phyloP scores from a whole-genome alignment of 768 basidiomycete species.

The Termitomyces heimii region DNA sequence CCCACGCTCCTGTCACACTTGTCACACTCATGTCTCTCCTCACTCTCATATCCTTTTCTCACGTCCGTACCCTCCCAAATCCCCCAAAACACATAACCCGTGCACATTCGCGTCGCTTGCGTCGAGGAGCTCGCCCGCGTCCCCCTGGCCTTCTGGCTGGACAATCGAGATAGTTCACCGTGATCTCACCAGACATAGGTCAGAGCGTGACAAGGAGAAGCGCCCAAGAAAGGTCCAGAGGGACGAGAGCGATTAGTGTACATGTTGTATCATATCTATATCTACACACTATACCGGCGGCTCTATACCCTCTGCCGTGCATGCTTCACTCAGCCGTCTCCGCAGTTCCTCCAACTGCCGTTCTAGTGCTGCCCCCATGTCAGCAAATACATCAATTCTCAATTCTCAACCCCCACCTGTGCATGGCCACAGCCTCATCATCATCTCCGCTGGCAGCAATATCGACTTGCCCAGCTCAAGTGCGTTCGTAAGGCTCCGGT shows the following conservation, averaged over 20 bases:
- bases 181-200: neutral
- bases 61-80: slow-evolving; percentile 8
- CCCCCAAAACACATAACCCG: neutral
- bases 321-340: slow-evolving; percentile 43
- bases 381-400: neutral
- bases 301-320: slow-evolving; percentile 33
- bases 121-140: slow-evolving; percentile 8
- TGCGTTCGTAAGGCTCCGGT: slow-evolving; percentile 50
- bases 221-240: neutral
- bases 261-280: neutral
- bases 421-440: slow-evolving; percentile 70
- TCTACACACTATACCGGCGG: slow-evolving; percentile 27
- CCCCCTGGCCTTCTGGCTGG: slow-evolving; percentile 1
- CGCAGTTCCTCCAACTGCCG: slow-evolving; percentile 43
- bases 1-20: too few species aligned
- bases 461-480: slow-evolving; percentile 64
- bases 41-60: neutral
- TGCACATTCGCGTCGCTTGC: slow-evolving; percentile 4
- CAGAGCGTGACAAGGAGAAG: slow-evolving; percentile 10
- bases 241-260: neutral
- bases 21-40: neutral
- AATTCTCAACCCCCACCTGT: slow-evolving; percentile 30
- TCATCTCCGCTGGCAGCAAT: slow-evolving; percentile 54
- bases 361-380: slow-evolving; percentile 32
- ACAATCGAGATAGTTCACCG: slow-evolving; percentile 2